Percentiles rank a stretch among this genome's conserved stretches.
phyloP scores from a whole-genome alignment of 805 yeast species.

The Candida krabiensis region DNA sequence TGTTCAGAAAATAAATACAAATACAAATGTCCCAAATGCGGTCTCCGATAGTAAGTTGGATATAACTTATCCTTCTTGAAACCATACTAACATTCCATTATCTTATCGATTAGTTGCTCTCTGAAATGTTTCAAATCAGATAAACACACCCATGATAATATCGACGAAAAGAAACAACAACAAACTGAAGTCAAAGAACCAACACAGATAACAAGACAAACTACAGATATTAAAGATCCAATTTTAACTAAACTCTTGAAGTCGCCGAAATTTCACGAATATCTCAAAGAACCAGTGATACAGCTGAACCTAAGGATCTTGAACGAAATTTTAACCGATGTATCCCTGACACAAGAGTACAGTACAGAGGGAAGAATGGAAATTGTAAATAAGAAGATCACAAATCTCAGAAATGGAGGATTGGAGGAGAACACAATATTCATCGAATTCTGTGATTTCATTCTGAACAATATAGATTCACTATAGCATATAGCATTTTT shows the following conservation, averaged over 20 bases:
- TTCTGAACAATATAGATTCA: conserved; percentile 26
- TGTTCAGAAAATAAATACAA: conserved; percentile 33
- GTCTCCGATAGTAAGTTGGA: conserved; percentile 36
- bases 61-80: neutral
- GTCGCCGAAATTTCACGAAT: conserved; percentile 44
- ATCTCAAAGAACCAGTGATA: conserved; percentile 53
- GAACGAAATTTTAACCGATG: conserved; percentile 47
- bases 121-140: conserved; percentile 57
- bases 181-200: conserved; percentile 3
- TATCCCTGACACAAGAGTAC: conserved; percentile 47
- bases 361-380: conserved; percentile 54
- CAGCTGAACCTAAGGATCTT: conserved; percentile 55
- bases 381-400: conserved; percentile 60
- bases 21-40: conserved; percentile 51
- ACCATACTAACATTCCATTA: conserved; percentile 8
- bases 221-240: conserved; percentile 17
- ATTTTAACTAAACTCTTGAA: conserved; percentile 32
- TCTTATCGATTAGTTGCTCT: conserved; percentile 54
- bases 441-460: conserved; percentile 62
- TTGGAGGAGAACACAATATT: conserved; percentile 63
- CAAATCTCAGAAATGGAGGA: conserved; percentile 63
- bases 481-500: neutral
- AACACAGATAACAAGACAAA: neutral
- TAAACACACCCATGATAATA: conserved; percentile 31
- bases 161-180: conserved; percentile 6